Conservation (phyloP, 192 early-diverging fungal species). For the Coemansia sp. region DNA sequence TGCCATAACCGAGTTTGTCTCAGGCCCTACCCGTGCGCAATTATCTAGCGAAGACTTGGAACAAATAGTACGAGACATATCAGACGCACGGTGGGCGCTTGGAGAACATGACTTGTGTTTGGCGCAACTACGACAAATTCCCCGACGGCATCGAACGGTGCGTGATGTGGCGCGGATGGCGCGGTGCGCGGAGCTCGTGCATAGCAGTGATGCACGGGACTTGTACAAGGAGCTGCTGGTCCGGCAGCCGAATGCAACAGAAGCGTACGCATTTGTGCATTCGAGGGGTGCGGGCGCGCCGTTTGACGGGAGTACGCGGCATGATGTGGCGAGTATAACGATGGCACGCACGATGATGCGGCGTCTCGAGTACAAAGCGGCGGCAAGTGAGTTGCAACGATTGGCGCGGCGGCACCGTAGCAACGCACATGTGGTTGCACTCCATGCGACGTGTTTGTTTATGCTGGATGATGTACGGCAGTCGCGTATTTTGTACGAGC, state of each 20-base stretch:
- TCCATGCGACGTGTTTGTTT: constrained; percentile 36
- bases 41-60: constrained; percentile 27
- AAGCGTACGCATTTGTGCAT: constrained; percentile 24
- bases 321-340: constrained; percentile 26
- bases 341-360: constrained; percentile 20
- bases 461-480: constrained; percentile 20
- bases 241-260: constrained; percentile 35
- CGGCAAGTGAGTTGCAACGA: constrained; percentile 15
- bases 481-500: constrained; percentile 27
- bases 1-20: constrained; percentile 36
- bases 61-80: constrained; percentile 37
- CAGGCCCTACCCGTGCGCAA: constrained; percentile 15
- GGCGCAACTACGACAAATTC: constrained; percentile 51
- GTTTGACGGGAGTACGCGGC: constrained; percentile 13
- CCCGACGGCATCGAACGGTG: constrained; percentile 22
- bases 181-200: constrained; percentile 27
- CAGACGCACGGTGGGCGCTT: constrained; percentile 35
- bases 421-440: constrained; percentile 30
- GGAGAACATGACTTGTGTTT: constrained; percentile 45
- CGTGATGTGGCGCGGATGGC: constrained; percentile 43
- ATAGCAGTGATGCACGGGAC: constrained; percentile 24
- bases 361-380: constrained; percentile 25
- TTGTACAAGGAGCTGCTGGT: constrained; percentile 27
- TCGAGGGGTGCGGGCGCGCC: not conserved
- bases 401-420: constrained; percentile 19